Conservation (phyloP, 805 yeast species). For the Candida maesae region DNA sequence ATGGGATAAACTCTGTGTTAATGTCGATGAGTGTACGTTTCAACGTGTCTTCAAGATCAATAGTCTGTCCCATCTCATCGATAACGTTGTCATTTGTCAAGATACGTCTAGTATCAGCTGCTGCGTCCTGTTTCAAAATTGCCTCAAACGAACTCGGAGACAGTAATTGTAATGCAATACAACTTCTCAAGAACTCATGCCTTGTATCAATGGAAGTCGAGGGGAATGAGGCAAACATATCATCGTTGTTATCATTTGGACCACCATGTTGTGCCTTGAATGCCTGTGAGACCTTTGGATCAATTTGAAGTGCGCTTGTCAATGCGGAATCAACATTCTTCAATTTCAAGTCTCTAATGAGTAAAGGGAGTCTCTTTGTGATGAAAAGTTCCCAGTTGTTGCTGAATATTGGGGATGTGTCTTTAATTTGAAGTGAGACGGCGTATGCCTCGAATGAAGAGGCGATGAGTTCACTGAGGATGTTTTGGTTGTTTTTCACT, state of each 20-base stretch:
- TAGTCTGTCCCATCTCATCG: slow-evolving; percentile 31
- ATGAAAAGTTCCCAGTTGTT: slow-evolving; percentile 45
- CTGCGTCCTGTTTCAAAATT: slow-evolving; percentile 37
- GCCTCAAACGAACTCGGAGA: slow-evolving; percentile 31
- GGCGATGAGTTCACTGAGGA: slow-evolving; percentile 38
- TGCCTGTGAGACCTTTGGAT: slow-evolving; percentile 31
- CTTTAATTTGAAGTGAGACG: slow-evolving; percentile 33
- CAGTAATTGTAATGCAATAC: slow-evolving; percentile 38
- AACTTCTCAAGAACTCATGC: slow-evolving; percentile 46
- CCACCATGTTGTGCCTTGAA: slow-evolving; percentile 20
- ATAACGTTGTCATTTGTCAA: slow-evolving; percentile 31
- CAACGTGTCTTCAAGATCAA: slow-evolving; percentile 30
- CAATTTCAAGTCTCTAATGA: slow-evolving; percentile 33
- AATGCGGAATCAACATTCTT: slow-evolving; percentile 27
- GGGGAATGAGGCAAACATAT: slow-evolving; percentile 49
- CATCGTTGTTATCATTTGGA: slow-evolving; percentile 31
- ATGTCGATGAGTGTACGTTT: slow-evolving; percentile 32
- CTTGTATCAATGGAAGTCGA: slow-evolving; percentile 44
- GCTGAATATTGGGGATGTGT: slow-evolving; percentile 31
- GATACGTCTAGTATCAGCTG: slow-evolving; percentile 32
- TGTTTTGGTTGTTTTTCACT: slow-evolving; percentile 25
- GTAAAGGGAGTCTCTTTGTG: slow-evolving; percentile 42
- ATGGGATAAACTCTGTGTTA: slow-evolving; percentile 44
- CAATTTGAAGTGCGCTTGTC: slow-evolving; percentile 28
- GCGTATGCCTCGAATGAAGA: slow-evolving; percentile 42